These are phyloP conservation scores for Chlamydomonas sp. DNA, from an alignment of 139 green algal genomes.

Conservation along the genomic window DNA sequence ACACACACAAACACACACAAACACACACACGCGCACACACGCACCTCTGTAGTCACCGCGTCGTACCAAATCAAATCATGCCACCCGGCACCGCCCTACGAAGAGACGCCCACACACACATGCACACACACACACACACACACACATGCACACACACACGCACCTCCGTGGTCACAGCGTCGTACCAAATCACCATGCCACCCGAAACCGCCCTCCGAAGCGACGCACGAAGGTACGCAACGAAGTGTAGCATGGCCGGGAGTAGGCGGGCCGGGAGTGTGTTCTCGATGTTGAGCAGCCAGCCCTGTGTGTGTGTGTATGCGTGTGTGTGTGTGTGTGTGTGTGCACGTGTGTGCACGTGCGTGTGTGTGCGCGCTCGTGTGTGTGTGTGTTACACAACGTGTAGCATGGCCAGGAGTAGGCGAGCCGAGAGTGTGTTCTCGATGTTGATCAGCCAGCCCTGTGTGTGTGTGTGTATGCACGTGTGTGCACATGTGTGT, in stretches of 20 bases:
- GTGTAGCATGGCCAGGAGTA: slow-evolving; percentile 42
- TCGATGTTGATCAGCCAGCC: slow-evolving; percentile 89
- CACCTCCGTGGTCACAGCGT: background rate
- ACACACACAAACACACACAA: no score
- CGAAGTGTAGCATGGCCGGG: slow-evolving; percentile 56
- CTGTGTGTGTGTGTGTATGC: background rate
- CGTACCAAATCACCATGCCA: slow-evolving; percentile 33
- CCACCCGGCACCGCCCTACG: background rate
- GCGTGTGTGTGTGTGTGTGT: background rate
- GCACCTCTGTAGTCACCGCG: slow-evolving; percentile 67
- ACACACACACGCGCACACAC: no score
- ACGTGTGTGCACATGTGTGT: background rate
- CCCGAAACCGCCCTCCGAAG: slow-evolving; percentile 20
- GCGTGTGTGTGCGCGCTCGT: no score
- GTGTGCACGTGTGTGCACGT: background rate
- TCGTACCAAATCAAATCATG: slow-evolving; percentile 63
- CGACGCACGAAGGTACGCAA: slow-evolving; percentile 29
- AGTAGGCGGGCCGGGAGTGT: slow-evolving; percentile 22
- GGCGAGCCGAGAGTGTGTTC: slow-evolving; percentile 39
- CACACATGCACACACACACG: background rate
- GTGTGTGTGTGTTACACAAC: no score
- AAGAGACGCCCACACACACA: background rate
- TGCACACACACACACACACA: slow-evolving; percentile 2
- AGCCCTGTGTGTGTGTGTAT: slow-evolving; percentile 39
- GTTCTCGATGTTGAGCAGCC: slow-evolving; percentile 88